These are phyloP conservation scores for Globisporangium canariense DNA, from an alignment of 352 stramenopile species.

Conservation along the genomic window DNA sequence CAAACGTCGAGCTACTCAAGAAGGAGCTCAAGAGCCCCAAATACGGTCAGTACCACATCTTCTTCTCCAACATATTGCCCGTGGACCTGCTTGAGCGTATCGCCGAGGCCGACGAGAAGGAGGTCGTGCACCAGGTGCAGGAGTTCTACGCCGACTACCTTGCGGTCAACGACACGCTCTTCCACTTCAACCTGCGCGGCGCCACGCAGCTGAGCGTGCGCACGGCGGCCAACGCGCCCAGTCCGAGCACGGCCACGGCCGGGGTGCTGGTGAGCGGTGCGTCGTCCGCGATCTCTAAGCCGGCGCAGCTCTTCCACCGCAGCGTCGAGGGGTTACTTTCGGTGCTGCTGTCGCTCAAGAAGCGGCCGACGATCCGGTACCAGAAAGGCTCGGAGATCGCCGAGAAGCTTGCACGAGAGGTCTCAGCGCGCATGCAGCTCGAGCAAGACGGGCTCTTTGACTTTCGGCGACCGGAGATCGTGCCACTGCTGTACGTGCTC, in stretches of 20 bases:
- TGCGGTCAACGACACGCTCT: constrained; percentile 97
- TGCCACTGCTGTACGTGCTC: constrained; percentile 91
- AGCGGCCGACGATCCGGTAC: constrained; percentile 95
- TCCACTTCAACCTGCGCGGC: constrained; percentile 93
- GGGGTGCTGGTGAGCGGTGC: constrained; percentile 43
- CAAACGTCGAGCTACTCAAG: constrained; percentile 90
- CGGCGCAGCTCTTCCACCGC: constrained; percentile 84
- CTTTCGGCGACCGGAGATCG: constrained; percentile 88
- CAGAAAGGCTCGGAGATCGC: constrained; percentile 91
- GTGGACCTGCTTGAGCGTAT: constrained; percentile 93
- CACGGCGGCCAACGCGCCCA: constrained; percentile 19
- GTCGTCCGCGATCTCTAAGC: constrained; percentile 23
- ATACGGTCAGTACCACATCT: constrained; percentile 99
- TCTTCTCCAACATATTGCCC: constrained; percentile 97
- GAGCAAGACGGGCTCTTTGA: constrained; percentile 97
- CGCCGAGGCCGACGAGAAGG: constrained; percentile 93
- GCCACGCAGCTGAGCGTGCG: constrained; percentile 52
- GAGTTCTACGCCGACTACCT: constrained; percentile 99
- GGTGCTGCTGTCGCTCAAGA: constrained; percentile 95
- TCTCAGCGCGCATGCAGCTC: constrained; percentile 92
- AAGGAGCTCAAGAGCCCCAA: constrained; percentile 92
- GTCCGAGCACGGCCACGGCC: constrained; percentile 38
- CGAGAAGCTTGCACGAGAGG: constrained; percentile 92
- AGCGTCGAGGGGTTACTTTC: constrained; percentile 93
- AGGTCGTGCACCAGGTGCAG: constrained; percentile 94